phyloP scores from a whole-genome alignment of 139 green algal species.

The Coccomyxa sp. region DNA sequence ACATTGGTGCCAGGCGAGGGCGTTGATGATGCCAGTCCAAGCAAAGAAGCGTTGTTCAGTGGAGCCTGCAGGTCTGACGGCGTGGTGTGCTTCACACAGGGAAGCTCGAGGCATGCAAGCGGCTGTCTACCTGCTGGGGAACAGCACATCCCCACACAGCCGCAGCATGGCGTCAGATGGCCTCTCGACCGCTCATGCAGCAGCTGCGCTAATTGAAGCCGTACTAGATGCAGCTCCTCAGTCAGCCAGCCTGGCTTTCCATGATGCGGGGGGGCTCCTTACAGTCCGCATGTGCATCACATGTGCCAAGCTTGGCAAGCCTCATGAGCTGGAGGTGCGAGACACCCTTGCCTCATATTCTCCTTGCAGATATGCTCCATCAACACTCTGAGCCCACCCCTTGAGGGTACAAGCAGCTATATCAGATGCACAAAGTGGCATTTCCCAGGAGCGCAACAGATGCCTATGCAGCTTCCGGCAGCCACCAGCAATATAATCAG shows the following conservation, averaged over 20 bases:
- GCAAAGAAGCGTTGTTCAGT: no score
- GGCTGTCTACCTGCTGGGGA: background rate
- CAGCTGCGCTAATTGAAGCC: background rate
- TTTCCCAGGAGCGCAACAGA: no score
- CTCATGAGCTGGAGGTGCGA: background rate
- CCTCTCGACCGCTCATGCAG: background rate
- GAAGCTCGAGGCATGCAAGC: background rate
- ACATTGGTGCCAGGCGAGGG: no score
- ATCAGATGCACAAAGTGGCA: no score
- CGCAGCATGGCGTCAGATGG: background rate
- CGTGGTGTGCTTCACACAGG: background rate
- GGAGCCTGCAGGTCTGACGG: no score
- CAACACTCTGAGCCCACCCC: no score
- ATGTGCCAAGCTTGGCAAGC: background rate
- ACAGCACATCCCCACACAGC: background rate
- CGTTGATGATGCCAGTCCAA: no score
- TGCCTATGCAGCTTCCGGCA: no score
- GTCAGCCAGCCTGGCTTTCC: background rate
- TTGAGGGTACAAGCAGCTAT: no score
- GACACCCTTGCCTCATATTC: background rate
- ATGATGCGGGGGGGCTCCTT: background rate
- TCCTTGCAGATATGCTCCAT: no score
- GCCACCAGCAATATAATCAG: no score
- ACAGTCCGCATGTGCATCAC: background rate
- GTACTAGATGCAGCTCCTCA: background rate